These are phyloP conservation scores for Zygosaccharomyces bailii DNA, from an alignment of 805 yeast species.

Conservation along the genomic window DNA sequence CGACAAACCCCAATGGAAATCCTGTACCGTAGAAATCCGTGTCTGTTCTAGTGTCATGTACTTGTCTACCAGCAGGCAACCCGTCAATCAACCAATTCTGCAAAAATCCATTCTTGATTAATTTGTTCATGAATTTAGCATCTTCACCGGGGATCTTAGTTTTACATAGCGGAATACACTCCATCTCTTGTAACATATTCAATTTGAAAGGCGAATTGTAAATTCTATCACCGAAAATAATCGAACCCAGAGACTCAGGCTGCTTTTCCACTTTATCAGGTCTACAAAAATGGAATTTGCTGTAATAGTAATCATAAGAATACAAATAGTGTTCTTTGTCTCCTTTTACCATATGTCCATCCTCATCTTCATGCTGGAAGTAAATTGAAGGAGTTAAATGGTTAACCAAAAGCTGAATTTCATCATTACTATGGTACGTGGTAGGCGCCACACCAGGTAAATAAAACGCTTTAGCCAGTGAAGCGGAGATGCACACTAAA, in stretches of 20 bases:
- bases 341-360: slow-evolving; percentile 39
- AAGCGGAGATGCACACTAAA: slow-evolving; percentile 9
- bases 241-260: slow-evolving; percentile 86
- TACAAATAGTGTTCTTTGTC: slow-evolving; percentile 54
- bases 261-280: slow-evolving; percentile 60
- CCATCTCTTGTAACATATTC: slow-evolving; percentile 67
- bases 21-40: slow-evolving; percentile 77
- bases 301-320: slow-evolving; percentile 80
- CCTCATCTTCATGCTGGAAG: slow-evolving; percentile 40
- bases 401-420: slow-evolving; percentile 77
- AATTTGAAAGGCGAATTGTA: slow-evolving; percentile 87
- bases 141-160: slow-evolving; percentile 58
- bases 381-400: slow-evolving; percentile 77
- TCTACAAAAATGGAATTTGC: slow-evolving; percentile 75
- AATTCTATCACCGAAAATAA: slow-evolving; percentile 92
- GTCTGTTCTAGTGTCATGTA: slow-evolving; percentile 45
- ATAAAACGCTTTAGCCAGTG: slow-evolving; percentile 57
- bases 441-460: slow-evolving; percentile 97
- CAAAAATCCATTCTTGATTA: slow-evolving; percentile 76
- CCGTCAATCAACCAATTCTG: slow-evolving; percentile 96
- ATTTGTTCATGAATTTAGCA: slow-evolving; percentile 69
- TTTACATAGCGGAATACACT: slow-evolving; percentile 67
- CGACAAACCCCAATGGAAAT: slow-evolving; percentile 71
- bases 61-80: slow-evolving; percentile 77
- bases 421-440: slow-evolving; percentile 69